A percentile compares a stretch with the other conserved stretches of the same genome.
phyloP scores from a whole-genome alignment of 192 early-diverging fungal species.

The Coemansia sp. region DNA sequence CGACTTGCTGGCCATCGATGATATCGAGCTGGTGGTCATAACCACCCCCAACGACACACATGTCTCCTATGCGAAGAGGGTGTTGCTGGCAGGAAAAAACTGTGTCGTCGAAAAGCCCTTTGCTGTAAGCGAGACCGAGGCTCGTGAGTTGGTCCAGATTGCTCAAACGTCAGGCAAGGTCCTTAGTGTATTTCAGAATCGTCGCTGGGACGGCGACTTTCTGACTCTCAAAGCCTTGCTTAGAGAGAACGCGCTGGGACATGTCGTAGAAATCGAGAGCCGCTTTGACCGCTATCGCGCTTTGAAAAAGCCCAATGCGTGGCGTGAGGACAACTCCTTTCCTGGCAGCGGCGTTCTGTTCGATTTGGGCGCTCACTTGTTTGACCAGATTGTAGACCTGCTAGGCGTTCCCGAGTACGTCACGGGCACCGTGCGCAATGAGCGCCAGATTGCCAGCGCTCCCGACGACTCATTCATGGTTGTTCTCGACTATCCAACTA shows the following conservation, averaged over 20 bases:
- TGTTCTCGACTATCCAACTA: conserved; percentile 57
- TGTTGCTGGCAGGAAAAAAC: conserved; percentile 66
- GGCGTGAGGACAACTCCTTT: conserved; percentile 62
- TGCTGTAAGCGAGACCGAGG: conserved; percentile 61
- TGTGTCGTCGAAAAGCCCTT: conserved; percentile 82
- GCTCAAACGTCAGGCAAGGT: conserved; percentile 60
- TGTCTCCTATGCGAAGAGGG: conserved; percentile 57
- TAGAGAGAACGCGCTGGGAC: conserved; percentile 56
- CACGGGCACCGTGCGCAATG: conserved; percentile 61
- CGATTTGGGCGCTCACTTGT: conserved; percentile 66
- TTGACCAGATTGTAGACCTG: conserved; percentile 66
- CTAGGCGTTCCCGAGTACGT: conserved; percentile 68
- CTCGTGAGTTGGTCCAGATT: conserved; percentile 57
- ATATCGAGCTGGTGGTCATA: conserved; percentile 71
- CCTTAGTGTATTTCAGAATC: conserved; percentile 74
- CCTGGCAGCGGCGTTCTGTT: conserved; percentile 73
- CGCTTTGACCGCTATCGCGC: conserved; percentile 75
- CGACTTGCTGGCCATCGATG: conserved; percentile 55
- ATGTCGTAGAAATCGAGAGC: conserved; percentile 70
- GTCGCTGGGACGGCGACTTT: conserved; percentile 83
- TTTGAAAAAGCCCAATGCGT: conserved; percentile 62
- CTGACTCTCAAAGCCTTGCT: conserved; percentile 67
- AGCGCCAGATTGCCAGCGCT: conserved; percentile 59
- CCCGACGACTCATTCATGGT: conserved; percentile 67
- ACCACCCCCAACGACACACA: conserved; percentile 71